phyloP scores from a whole-genome alignment of 306 rosid species.

The Pyrus pyrifolia region DNA sequence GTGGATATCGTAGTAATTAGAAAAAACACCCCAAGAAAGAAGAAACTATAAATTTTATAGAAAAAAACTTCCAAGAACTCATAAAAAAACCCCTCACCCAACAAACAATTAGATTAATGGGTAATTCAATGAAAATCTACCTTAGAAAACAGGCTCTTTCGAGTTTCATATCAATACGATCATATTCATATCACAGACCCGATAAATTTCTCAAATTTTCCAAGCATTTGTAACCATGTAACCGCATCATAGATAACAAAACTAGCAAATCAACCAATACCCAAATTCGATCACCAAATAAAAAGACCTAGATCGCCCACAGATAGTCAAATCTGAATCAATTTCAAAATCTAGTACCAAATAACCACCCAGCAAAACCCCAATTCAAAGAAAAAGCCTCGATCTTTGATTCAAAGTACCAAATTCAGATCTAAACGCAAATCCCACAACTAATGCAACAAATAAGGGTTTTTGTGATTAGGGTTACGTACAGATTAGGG shows the following conservation, averaged over 20 bases:
- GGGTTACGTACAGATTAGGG: slow-evolving; percentile 56
- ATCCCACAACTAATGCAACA: neutral
- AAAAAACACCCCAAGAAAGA: too few species aligned
- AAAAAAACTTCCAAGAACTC: neutral
- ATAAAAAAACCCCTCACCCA: neutral
- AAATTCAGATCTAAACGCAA: neutral
- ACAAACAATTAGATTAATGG: neutral
- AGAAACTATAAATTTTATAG: too few species aligned
- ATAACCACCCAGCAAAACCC: neutral
- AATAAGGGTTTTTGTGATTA: neutral
- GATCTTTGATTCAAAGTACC: neutral
- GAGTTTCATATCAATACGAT: neutral
- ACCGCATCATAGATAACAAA: neutral
- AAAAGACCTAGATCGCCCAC: neutral
- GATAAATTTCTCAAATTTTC: neutral
- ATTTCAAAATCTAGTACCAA: neutral
- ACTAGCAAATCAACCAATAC: neutral
- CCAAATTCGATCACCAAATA: neutral
- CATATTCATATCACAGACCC: neutral
- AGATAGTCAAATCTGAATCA: neutral
- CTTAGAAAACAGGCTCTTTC: neutral
- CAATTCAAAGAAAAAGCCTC: neutral
- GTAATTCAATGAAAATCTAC: neutral
- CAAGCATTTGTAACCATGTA: neutral
- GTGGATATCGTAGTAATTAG: too few species aligned